Percentiles rank a stretch among this genome's conserved stretches.
Evolutionary conservation across 2,329 filamentous ascomycete genomes (phyloP).

Genomic region (Apiospora sp.): DNA sequence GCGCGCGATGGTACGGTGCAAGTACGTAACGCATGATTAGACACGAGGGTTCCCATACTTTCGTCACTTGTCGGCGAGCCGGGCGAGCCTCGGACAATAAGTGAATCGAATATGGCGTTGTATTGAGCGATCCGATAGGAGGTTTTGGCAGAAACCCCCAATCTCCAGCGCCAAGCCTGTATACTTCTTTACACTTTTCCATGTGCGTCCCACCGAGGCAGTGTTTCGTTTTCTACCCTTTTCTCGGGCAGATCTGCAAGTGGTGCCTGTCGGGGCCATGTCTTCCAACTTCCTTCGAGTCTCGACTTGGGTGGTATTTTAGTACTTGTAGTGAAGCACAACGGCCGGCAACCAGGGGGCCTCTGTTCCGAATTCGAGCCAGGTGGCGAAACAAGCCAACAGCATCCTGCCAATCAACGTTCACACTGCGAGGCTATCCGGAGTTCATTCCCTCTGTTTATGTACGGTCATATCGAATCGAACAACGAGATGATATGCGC

Average conservation of each 20-base stretch:
- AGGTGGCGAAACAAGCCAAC: background rate
- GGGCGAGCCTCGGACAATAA: slow-evolving; percentile 24
- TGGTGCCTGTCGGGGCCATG: background rate
- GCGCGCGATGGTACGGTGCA: slow-evolving; percentile 19
- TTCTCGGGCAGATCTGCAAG: slow-evolving; percentile 10
- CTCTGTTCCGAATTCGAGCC: slow-evolving; percentile 9
- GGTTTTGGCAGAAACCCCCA: slow-evolving; percentile 10
- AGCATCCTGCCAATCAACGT: slow-evolving; percentile 7
- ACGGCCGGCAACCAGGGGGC: background rate
- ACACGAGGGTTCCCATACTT: slow-evolving; percentile 8
- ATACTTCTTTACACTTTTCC: background rate
- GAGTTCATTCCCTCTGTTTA: background rate
- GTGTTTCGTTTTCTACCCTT: slow-evolving; percentile 2
- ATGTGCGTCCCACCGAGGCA: slow-evolving; percentile 15
- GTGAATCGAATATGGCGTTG: slow-evolving; percentile 24
- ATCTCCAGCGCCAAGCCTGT: slow-evolving; percentile 19
- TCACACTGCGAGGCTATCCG: background rate
- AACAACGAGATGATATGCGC: background rate
- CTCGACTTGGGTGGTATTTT: background rate
- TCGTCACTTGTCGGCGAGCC: slow-evolving; percentile 15
- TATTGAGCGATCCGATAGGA: slow-evolving; percentile 21
- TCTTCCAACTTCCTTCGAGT: background rate
- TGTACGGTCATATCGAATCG: slow-evolving; percentile 10
- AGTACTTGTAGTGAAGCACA: slow-evolving; percentile 11
- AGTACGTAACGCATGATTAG: slow-evolving; percentile 20